These are phyloP conservation scores for Penicillium bovifimosum DNA, from an alignment of 495 filamentous ascomycete genomes.

Conservation along the genomic window DNA sequence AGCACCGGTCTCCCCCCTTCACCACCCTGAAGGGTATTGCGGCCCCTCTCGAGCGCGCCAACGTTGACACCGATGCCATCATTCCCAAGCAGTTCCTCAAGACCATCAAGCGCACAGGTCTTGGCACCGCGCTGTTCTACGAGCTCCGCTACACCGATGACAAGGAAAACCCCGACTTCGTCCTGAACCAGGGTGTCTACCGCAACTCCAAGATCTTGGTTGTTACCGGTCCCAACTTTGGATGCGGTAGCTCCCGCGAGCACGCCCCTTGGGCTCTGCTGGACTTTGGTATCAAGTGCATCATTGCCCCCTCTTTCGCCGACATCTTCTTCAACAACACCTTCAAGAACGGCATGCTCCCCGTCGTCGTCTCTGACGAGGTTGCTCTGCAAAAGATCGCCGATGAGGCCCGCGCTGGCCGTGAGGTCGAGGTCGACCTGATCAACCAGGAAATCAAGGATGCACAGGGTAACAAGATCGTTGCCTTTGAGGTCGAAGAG, in stretches of 20 bases:
- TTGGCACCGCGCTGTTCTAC: conserved; percentile 83
- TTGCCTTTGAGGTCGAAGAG: conserved; percentile 76
- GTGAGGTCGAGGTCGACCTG: conserved; percentile 88
- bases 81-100: conserved; percentile 99
- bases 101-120: conserved; percentile 96
- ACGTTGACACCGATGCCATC: conserved; percentile 96
- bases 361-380: conserved; percentile 67
- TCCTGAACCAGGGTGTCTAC: conserved; percentile 90
- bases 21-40: conserved; percentile 76
- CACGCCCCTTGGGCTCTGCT: conserved; percentile 96
- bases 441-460: conserved; percentile 79
- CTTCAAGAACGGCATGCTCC: conserved; percentile 99
- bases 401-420: conserved; percentile 73
- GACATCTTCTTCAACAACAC: conserved; percentile 99
- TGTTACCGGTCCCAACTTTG: conserved; percentile 91
- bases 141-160: conserved; percentile 75
- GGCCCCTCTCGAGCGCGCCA: conserved; percentile 79
- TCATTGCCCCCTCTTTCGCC: conserved; percentile 88
- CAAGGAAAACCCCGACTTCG: conserved; percentile 69
- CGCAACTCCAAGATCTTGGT: conserved; percentile 83
- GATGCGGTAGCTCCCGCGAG: conserved; percentile 88
- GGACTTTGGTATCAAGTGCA: conserved; percentile 91
- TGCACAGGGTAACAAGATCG: conserved; percentile 62
- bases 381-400: conserved; percentile 63
- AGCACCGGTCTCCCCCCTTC: conserved; percentile 76